Conservation (phyloP, 345 rosid species). For the Nephelium lappaceum region DNA sequence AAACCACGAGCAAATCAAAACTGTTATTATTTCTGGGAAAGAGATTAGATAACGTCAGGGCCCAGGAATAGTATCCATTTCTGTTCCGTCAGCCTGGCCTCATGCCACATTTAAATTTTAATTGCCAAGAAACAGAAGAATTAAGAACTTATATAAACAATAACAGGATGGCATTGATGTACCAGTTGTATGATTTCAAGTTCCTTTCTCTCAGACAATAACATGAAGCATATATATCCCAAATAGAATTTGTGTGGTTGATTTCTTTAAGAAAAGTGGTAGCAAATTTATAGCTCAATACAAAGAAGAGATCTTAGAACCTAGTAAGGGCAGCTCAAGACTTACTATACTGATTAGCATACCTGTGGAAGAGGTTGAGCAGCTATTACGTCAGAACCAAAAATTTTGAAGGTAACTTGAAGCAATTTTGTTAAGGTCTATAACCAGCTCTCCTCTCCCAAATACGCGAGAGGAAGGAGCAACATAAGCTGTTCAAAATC, state of each 20-base stretch:
- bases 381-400: conserved; percentile 53
- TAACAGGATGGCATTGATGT: not conserved
- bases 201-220: not conserved
- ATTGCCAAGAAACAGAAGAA: not conserved
- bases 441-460: conserved; percentile 66
- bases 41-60: not conserved
- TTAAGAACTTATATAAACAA: not conserved
- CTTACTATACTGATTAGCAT: not conserved
- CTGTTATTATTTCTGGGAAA: not conserved
- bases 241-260: not conserved
- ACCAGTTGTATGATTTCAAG: not conserved
- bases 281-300: not conserved
- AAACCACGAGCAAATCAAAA: not conserved
- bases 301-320: not conserved
- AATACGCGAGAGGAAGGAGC: conserved; percentile 67
- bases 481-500: conserved; percentile 55
- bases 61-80: not conserved
- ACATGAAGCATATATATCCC: not conserved
- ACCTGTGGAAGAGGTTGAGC: conserved; percentile 70
- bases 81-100: not conserved
- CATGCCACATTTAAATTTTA: not conserved
- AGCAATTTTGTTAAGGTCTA: conserved; percentile 47
- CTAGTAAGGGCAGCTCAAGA: not conserved
- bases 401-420: conserved; percentile 47
- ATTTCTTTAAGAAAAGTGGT: not conserved